Percentiles rank a stretch among this genome's conserved stretches.
These are phyloP conservation scores for Dendrobium catenatum DNA, from an alignment of 106 monocot species.

Conservation along the genomic window DNA sequence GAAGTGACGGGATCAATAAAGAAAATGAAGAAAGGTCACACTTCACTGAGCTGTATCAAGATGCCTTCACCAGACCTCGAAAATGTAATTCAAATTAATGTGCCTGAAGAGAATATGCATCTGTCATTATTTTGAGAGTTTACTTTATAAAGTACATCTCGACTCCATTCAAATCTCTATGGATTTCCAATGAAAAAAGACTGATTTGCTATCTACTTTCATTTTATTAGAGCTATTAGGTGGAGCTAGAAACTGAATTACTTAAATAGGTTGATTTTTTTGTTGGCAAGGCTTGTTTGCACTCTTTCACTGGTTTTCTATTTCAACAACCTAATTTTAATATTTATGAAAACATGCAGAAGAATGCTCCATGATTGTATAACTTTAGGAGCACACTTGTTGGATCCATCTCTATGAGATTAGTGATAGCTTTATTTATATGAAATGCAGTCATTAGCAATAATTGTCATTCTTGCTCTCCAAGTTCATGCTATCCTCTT, in stretches of 20 bases:
- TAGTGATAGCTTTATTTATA: no score
- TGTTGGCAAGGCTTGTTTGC: background rate
- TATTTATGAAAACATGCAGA: no score
- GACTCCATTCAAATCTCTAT: background rate
- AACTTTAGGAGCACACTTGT: no score
- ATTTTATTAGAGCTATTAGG: background rate
- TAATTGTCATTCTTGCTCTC: no score
- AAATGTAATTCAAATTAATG: background rate
- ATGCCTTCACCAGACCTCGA: background rate
- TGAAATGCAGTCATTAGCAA: no score
- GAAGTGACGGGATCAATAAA: background rate
- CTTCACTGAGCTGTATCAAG: no score
- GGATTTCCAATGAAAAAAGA: no score
- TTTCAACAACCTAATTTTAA: no score
- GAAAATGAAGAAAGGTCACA: background rate
- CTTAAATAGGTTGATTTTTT: background rate
- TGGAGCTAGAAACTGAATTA: background rate
- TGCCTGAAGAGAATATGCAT: background rate
- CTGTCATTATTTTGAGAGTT: background rate
- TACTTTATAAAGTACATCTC: background rate
- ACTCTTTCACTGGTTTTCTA: no score
- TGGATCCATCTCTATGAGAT: no score
- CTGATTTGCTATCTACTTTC: background rate
- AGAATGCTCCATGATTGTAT: no score
- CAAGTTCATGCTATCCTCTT: no score